These are phyloP conservation scores for Rhododendron vialii DNA, from an alignment of 148 eudicot genomes.

Conservation along the genomic window DNA sequence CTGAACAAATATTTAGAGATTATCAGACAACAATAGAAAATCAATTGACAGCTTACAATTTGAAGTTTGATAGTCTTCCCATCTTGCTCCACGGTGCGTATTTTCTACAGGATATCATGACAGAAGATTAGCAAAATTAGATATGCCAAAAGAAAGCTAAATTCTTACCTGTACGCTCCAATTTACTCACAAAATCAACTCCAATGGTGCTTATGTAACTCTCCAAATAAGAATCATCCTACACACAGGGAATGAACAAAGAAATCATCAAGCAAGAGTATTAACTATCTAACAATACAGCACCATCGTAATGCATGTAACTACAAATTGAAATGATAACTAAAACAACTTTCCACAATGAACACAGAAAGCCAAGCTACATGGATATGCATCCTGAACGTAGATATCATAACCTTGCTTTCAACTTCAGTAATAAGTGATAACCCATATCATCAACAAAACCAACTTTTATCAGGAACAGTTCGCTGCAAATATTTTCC, in stretches of 20 bases:
- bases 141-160: not conserved
- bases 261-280: not conserved
- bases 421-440: not conserved
- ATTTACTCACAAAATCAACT: conserved; percentile 34
- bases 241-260: not conserved
- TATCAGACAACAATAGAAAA: not conserved
- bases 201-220: conserved; percentile 43
- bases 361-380: not conserved
- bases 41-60: conserved; percentile 21
- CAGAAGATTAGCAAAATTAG: not conserved
- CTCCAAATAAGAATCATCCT: conserved; percentile 40
- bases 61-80: conserved; percentile 39
- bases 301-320: too few species aligned
- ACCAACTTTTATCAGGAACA: too few species aligned
- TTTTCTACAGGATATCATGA: conserved; percentile 17
- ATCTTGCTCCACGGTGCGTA: conserved; percentile 39
- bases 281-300: not conserved
- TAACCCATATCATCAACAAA: not conserved
- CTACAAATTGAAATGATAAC: not conserved
- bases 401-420: not conserved
- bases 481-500: not conserved
- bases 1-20: not conserved
- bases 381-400: not conserved
- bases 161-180: not conserved
- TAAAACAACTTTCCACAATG: not conserved